These are phyloP conservation scores for Alternaria postmessia DNA, from an alignment of 2,329 filamentous ascomycete species.

Conservation along the genomic window DNA sequence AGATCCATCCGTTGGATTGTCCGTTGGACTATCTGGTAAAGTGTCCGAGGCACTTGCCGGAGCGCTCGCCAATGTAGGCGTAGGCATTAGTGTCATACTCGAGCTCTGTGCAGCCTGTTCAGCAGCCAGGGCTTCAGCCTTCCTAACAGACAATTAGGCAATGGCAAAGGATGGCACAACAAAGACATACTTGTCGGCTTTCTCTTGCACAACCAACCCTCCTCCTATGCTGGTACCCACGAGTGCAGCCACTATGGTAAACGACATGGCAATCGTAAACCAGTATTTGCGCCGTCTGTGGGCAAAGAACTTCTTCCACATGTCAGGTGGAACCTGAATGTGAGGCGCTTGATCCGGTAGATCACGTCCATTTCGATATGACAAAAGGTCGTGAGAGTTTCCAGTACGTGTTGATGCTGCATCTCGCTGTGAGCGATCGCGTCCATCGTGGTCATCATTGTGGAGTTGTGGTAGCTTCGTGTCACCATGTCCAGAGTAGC, in stretches of 20 bases:
- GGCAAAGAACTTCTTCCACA: slow-evolving; percentile 10
- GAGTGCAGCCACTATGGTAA: background rate
- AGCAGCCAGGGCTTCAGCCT: slow-evolving; percentile 1
- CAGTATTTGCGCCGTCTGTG: slow-evolving; percentile 4
- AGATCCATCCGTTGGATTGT: background rate
- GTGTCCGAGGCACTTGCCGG: background rate
- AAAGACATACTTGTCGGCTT: slow-evolving; percentile 8
- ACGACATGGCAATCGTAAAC: slow-evolving; percentile 1
- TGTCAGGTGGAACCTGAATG: slow-evolving; percentile 1
- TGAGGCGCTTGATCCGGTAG: background rate
- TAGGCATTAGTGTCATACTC: background rate
- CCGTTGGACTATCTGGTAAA: background rate
- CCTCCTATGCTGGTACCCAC: slow-evolving; percentile 9
- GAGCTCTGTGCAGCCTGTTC: background rate
- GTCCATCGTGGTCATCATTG: background rate
- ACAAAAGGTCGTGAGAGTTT: slow-evolving; percentile 1
- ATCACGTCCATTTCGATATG: background rate
- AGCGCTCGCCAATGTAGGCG: background rate
- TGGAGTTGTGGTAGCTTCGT: slow-evolving; percentile 11
- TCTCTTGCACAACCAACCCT: slow-evolving; percentile 6
- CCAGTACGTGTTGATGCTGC: background rate
- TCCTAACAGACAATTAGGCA: background rate
- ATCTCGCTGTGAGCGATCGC: background rate
- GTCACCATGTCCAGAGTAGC: slow-evolving; percentile 3
- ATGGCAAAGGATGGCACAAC: background rate